phyloP scores from a whole-genome alignment of 108 stramenopile genomes.

The Mediolabrus comicus region DNA sequence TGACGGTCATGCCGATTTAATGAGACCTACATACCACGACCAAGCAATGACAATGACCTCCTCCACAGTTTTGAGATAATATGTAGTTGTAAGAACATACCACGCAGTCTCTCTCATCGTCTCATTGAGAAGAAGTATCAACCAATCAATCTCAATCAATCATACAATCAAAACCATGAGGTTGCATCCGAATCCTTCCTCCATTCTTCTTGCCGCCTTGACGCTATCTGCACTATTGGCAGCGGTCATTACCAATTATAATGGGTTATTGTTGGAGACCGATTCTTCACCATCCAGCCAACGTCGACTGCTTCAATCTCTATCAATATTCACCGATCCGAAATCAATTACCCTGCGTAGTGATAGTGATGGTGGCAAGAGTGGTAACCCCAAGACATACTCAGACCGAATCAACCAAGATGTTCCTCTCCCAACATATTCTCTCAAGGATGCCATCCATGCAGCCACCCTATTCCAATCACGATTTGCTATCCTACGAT shows the following conservation, averaged over 20 bases:
- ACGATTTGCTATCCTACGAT: not conserved
- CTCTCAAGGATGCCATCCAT: not conserved
- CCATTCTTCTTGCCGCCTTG: not conserved
- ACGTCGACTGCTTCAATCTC: not conserved
- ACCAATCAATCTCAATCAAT: too few relatives aligned
- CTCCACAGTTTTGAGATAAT: too few relatives aligned
- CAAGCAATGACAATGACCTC: too few relatives aligned
- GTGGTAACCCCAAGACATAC: not conserved
- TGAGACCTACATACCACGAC: too few relatives aligned
- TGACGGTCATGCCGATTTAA: too few relatives aligned
- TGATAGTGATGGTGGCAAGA: too few relatives aligned
- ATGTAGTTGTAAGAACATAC: too few relatives aligned
- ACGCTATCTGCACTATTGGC: not conserved
- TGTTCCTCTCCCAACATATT: not conserved
- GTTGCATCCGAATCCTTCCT: too few relatives aligned
- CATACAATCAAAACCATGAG: too few relatives aligned
- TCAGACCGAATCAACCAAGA: not conserved
- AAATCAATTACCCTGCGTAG: not conserved
- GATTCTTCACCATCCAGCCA: not conserved
- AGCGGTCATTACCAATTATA: not conserved
- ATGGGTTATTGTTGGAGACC: too few relatives aligned
- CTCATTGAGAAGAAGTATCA: too few relatives aligned
- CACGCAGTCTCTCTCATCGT: too few relatives aligned
- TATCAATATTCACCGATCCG: not conserved
- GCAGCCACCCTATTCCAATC: not conserved